Conservation (phyloP, 257 asterid genomes). For the Solanum pinnatisectum region DNA sequence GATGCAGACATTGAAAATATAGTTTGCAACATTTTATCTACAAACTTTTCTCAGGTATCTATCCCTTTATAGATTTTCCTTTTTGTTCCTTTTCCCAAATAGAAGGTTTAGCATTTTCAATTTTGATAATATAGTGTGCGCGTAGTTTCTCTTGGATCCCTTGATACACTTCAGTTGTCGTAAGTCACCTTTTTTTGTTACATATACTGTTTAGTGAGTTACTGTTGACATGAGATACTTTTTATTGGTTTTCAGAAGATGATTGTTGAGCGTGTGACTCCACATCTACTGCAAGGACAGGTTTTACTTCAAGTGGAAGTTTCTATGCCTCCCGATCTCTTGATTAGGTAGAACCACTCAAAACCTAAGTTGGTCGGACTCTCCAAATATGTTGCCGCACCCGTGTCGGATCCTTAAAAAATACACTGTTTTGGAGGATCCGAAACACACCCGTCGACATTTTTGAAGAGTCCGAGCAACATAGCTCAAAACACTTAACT, state of each 20-base stretch:
- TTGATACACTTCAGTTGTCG: background rate
- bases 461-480: background rate
- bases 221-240: background rate
- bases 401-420: background rate
- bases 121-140: background rate
- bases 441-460: background rate
- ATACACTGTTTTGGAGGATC: background rate
- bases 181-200: background rate
- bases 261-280: constrained; percentile 61
- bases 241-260: constrained; percentile 46
- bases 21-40: constrained; percentile 43
- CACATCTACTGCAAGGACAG: constrained; percentile 76
- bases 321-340: constrained; percentile 61
- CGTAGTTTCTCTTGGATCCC: background rate
- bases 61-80: background rate
- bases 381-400: too few relatives aligned
- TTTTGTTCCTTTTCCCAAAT: background rate
- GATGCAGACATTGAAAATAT: constrained; percentile 38
- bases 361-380: background rate
- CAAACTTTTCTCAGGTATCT: constrained; percentile 59
- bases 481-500: background rate
- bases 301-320: constrained; percentile 75
- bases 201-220: background rate
- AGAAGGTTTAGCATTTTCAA: background rate
- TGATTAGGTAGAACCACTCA: constrained; percentile 38